Conservation (phyloP, 177 flowering plant genomes). For the Telopea speciosissima region DNA sequence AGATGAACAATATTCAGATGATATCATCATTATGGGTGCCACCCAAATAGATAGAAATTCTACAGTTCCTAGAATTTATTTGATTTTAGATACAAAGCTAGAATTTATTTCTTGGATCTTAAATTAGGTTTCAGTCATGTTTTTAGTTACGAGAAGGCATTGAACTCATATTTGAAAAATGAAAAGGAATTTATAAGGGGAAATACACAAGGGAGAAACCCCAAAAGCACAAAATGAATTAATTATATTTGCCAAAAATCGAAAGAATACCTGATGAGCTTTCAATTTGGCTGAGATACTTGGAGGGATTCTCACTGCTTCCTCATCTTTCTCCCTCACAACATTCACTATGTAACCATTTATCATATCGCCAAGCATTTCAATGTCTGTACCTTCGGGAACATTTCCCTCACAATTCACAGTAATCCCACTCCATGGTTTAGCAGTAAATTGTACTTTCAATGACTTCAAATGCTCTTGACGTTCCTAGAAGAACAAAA, state of each 20-base stretch:
- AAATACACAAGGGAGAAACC: neutral
- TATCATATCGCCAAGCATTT: constrained; percentile 70
- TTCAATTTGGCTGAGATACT: constrained; percentile 84
- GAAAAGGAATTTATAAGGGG: neutral
- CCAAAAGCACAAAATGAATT: neutral
- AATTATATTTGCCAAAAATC: neutral
- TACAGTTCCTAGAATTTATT: no score
- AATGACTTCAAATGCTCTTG: constrained; percentile 90
- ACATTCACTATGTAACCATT: constrained; percentile 90
- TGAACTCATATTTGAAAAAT: neutral
- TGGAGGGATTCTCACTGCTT: constrained; percentile 77
- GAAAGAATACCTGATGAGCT: constrained; percentile 69
- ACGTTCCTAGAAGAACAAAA: constrained; percentile 57
- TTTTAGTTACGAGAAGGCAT: neutral
- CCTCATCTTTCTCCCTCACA: constrained; percentile 88
- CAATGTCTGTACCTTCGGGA: constrained; percentile 45
- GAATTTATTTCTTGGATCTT: no score
- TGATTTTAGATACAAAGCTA: no score
- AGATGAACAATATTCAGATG: no score
- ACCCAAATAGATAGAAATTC: no score
- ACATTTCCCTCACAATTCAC: constrained; percentile 31
- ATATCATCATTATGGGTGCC: no score
- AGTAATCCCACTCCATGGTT: constrained; percentile 37
- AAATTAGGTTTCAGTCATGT: no score
- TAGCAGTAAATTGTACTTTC: constrained; percentile 56